A percentile compares a stretch with the other conserved stretches of the same genome.
These are phyloP conservation scores for Aspergillus incahuasiensis DNA, from an alignment of 495 filamentous ascomycete genomes.

Conservation along the genomic window DNA sequence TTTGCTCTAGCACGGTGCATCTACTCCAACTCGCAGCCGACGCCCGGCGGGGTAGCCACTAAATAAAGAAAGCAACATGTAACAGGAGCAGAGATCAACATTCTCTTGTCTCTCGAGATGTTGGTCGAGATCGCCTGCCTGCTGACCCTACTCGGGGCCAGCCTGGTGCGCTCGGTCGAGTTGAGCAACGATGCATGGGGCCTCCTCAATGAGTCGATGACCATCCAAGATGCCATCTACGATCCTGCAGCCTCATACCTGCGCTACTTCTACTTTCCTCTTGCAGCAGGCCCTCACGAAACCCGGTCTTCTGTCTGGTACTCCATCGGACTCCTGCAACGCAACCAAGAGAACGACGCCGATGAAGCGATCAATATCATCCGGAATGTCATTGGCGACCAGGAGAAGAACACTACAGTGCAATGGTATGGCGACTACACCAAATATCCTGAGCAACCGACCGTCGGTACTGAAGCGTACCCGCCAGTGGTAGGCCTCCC, in stretches of 20 bases:
- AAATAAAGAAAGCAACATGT: not conserved
- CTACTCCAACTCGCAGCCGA: not conserved
- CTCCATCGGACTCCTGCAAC: conserved; percentile 32
- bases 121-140: not conserved
- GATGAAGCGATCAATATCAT: conserved; percentile 33
- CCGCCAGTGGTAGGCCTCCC: conserved; percentile 10
- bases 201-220: conserved; percentile 29
- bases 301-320: conserved; percentile 38
- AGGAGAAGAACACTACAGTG: conserved; percentile 30
- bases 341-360: conserved; percentile 33
- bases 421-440: conserved; percentile 42
- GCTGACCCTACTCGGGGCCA: conserved; percentile 2
- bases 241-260: conserved; percentile 12
- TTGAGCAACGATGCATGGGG: not conserved
- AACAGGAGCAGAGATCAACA: not conserved
- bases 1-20: not conserved
- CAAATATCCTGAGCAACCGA: conserved; percentile 34
- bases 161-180: not conserved
- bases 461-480: conserved; percentile 32
- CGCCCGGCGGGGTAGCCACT: not conserved
- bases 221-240: conserved; percentile 21
- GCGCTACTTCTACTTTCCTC: conserved; percentile 25
- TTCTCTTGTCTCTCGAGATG: not conserved
- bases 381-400: conserved; percentile 34
- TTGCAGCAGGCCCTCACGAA: conserved; percentile 27